Conservation (phyloP, 352 stramenopile genomes). For the Phytophthora crassamura region DNA sequence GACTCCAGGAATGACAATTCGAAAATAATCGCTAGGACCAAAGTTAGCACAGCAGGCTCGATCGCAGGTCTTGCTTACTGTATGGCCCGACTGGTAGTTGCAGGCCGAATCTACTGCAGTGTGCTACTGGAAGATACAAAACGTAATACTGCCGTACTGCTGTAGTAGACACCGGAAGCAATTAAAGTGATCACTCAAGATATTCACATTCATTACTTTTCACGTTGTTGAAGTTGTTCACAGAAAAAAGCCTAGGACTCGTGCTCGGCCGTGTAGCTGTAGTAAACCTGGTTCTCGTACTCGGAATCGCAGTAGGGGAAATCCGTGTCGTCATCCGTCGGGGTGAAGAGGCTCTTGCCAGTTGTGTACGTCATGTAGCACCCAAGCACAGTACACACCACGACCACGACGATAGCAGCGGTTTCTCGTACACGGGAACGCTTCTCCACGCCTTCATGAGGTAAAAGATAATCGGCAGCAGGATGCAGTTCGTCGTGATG, state of each 20-base stretch:
- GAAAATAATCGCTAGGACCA: no score
- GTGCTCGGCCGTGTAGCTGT: constrained; percentile 37
- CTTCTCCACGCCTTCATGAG: constrained; percentile 33
- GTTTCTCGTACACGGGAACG: constrained; percentile 23
- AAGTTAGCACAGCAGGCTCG: no score
- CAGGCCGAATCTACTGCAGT: no score
- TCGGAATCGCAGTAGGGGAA: constrained; percentile 41
- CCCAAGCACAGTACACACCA: constrained; percentile 25
- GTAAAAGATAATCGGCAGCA: constrained; percentile 49
- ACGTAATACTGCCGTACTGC: no score
- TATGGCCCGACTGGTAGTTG: no score
- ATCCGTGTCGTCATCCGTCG: constrained; percentile 9
- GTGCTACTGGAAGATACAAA: no score
- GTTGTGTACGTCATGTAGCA: constrained; percentile 36
- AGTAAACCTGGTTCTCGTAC: constrained; percentile 46
- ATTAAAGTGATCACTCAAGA: no score
- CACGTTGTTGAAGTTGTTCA: not conserved
- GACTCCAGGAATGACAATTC: no score
- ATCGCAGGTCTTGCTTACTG: no score
- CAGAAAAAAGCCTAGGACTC: constrained; percentile 9
- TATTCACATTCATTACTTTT: no score
- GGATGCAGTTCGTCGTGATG: constrained; percentile 45
- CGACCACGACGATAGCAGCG: constrained; percentile 17
- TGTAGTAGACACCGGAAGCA: no score
- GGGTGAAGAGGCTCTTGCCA: constrained; percentile 28